phyloP scores from a whole-genome alignment of 148 eudicot species.

The Chenopodium album region DNA sequence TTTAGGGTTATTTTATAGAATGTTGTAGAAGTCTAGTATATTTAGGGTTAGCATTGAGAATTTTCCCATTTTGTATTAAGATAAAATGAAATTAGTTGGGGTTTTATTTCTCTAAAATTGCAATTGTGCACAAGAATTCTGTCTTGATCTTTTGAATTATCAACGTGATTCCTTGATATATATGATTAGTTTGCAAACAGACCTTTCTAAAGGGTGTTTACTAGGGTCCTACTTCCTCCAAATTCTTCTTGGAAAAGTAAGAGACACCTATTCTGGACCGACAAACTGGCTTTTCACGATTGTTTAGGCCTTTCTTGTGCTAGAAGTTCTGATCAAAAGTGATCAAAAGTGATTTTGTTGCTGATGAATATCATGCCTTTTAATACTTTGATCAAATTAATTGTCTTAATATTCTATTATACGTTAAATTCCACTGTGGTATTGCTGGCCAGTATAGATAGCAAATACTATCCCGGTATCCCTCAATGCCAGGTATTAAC shows the following conservation, averaged over 20 bases:
- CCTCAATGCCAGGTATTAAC: no score
- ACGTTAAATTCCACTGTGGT: neutral
- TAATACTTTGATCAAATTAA: neutral
- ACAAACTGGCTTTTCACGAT: neutral
- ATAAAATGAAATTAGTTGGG: no score
- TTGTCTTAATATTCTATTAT: neutral
- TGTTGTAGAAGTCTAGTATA: no score
- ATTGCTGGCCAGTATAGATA: neutral
- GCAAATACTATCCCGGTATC: neutral
- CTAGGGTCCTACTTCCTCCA: neutral
- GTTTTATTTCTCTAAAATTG: neutral
- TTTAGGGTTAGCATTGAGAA: no score
- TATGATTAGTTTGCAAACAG: neutral
- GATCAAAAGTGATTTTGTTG: neutral
- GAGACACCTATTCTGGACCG: neutral
- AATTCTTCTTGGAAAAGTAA: neutral
- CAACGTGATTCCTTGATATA: neutral
- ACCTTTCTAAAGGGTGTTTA: neutral
- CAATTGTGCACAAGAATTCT: no score
- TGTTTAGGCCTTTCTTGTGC: neutral
- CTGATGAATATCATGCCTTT: neutral
- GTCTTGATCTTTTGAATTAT: neutral
- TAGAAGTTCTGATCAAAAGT: no score
- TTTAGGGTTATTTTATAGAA: no score
- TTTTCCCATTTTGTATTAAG: no score